A percentile compares a stretch with the other conserved stretches of the same genome.
Conservation (phyloP, 148 eudicot species). For the Chenopodium formosanum region DNA sequence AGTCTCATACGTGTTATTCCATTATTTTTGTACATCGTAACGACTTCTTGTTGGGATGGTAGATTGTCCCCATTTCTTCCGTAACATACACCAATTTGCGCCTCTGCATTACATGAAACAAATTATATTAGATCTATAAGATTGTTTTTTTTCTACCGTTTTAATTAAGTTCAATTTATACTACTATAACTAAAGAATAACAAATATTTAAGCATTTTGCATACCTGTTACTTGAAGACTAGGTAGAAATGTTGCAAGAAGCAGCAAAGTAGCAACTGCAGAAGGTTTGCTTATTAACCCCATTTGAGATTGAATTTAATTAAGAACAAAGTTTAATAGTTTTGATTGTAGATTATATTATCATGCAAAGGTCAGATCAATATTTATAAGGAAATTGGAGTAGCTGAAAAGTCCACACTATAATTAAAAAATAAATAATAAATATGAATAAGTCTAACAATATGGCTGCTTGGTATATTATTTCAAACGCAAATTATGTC, state of each 20-base stretch:
- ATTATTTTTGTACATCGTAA: constrained; percentile 35
- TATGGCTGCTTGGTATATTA: not conserved
- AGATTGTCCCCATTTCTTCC: constrained; percentile 44
- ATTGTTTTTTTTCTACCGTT: not conserved
- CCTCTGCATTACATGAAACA: constrained; percentile 30
- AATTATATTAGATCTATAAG: not conserved
- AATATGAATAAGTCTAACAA: not conserved
- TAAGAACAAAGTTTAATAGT: not conserved
- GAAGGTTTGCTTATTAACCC: not conserved
- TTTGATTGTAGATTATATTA: not conserved
- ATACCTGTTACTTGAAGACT: constrained; percentile 14
- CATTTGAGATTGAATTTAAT: not conserved
- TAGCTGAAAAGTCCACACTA: constrained; percentile 1
- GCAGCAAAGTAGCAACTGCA: not conserved
- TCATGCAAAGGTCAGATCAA: not conserved
- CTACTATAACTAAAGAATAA: no score
- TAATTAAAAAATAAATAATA: not conserved
- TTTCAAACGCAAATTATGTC: not conserved
- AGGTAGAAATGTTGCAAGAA: constrained; percentile 1
- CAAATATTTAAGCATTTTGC: not conserved
- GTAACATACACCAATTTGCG: constrained; percentile 48
- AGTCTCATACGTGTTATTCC: constrained; percentile 43
- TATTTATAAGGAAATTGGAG: constrained; percentile 5
- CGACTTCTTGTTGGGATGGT: constrained; percentile 31
- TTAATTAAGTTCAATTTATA: no score